Base-by-base conservation (phyloP, 352 stramenopile genomes). In the Globisporangium spinosum region DNA sequence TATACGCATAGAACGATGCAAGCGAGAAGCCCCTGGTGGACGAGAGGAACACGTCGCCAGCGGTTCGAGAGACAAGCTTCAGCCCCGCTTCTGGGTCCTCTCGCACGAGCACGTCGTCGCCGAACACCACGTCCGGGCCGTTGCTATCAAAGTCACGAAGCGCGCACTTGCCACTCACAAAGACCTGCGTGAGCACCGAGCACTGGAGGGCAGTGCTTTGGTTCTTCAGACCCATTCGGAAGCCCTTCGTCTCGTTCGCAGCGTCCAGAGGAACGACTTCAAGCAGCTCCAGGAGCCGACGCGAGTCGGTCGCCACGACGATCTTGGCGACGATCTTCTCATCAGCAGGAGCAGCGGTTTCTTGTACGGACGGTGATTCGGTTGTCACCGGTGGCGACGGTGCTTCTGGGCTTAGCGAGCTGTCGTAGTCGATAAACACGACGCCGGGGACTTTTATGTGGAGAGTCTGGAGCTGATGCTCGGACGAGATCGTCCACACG, bases 271-370 rank as follows among this genome's bases (percentile, higher is more conserved):
- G 58, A 17, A 34, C 58, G 34, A 63, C 58, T 34, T 63, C 58
- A n/a, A 63, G 58, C 9, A 63, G 38, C 15, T 47, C 58, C 10
- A 63, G 22, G n/a, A 63, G 35, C 4, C 9, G 34, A 32, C 6
- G n/a, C 29, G 58, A 63, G 58, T 63, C 58, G 2, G 34, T 63
- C 12, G 35, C 54, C 58, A 63, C 58, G 35, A 63, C n/a, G 32
- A 63, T 63, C 38, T 22, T 51, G 5, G 58, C 58, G 12, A 53
- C 35, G 58, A 43, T 17, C 15, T 40, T 59, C 27, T 34, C 54
- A 17, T 22, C 34, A n/a, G 43, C 20, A 51, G 17, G 17, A 51
- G 7, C 7, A 12, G 17, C 43, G 3, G 15, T 0, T n/a, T 7
- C 4, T n/a, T 13, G 38, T 45, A 20, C 40, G 2, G 43, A 22